phyloP scores from a whole-genome alignment of 257 asterid genomes.

The Eucommia ulmoides region DNA sequence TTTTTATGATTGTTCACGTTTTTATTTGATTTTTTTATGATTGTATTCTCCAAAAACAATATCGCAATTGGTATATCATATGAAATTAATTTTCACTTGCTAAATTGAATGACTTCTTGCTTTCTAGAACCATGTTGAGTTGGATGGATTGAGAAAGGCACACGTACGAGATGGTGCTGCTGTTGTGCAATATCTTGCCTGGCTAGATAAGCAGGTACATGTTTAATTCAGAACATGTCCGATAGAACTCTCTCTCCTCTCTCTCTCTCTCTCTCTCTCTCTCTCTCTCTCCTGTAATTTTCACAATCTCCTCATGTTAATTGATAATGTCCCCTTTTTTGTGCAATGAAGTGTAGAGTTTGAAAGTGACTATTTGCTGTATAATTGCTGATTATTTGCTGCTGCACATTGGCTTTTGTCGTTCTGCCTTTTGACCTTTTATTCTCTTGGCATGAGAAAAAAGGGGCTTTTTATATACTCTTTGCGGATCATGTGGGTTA shows the following conservation, averaged over 20 bases:
- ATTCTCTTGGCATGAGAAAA: no score
- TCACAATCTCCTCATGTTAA: no score
- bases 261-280: background rate
- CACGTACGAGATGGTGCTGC: slow-evolving; percentile 97
- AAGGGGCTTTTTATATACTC: background rate
- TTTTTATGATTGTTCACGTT: no score
- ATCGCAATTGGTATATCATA: slow-evolving; percentile 1
- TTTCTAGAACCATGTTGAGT: slow-evolving; percentile 76
- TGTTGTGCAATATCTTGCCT: slow-evolving; percentile 81
- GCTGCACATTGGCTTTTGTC: no score
- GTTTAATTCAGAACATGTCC: background rate
- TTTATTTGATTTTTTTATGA: background rate
- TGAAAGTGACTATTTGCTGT: background rate
- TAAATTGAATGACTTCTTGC: slow-evolving; percentile 10
- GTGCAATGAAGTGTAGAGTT: background rate
- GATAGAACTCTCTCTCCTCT: background rate
- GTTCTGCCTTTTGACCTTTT: no score
- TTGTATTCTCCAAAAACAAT: background rate
- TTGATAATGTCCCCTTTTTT: no score
- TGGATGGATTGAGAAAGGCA: slow-evolving; percentile 86
- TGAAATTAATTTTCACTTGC: slow-evolving; percentile 11
- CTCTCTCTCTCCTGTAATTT: background rate
- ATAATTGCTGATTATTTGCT: no score
- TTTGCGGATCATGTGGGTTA: background rate
- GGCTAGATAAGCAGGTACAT: slow-evolving; percentile 85